phyloP scores from a whole-genome alignment of 1,139 yeast genomes.

The Yamadazyma atmosphaerica region DNA sequence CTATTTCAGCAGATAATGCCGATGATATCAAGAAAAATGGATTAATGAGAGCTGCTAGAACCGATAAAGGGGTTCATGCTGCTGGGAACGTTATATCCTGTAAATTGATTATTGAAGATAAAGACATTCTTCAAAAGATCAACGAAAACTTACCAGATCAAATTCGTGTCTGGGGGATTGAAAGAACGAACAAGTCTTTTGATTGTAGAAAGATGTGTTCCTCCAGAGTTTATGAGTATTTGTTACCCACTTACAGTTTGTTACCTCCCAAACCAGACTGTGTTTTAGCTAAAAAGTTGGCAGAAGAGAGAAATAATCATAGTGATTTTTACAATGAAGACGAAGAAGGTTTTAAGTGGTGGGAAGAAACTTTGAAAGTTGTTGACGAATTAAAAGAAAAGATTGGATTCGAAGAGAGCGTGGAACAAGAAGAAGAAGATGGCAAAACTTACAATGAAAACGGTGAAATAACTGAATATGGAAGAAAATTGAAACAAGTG shows the following conservation, averaged over 20 bases:
- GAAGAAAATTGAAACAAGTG: conserved; percentile 52
- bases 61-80: conserved; percentile 99
- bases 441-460: conserved; percentile 28
- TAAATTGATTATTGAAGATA: conserved; percentile 86
- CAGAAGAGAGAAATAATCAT: conserved; percentile 48
- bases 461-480: conserved; percentile 40
- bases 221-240: conserved; percentile 88
- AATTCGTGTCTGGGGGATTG: conserved; percentile 90
- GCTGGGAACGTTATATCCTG: conserved; percentile 93
- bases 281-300: conserved; percentile 59
- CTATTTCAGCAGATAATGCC: conserved; percentile 84
- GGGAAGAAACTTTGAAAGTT: conserved; percentile 56
- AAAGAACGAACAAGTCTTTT: conserved; percentile 84
- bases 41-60: conserved; percentile 94
- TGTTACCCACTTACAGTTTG: conserved; percentile 87
- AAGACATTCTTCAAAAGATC: conserved; percentile 70
- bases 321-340: conserved; percentile 65
- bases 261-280: conserved; percentile 86
- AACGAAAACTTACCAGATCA: conserved; percentile 78
- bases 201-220: conserved; percentile 96
- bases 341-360: conserved; percentile 69
- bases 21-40: conserved; percentile 88
- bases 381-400: conserved; percentile 36
- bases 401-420: conserved; percentile 41
- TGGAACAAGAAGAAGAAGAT: conserved; percentile 22